Evolutionary conservation across 129 eudicot genomes (phyloP).

Genomic region (Arctium minus): DNA sequence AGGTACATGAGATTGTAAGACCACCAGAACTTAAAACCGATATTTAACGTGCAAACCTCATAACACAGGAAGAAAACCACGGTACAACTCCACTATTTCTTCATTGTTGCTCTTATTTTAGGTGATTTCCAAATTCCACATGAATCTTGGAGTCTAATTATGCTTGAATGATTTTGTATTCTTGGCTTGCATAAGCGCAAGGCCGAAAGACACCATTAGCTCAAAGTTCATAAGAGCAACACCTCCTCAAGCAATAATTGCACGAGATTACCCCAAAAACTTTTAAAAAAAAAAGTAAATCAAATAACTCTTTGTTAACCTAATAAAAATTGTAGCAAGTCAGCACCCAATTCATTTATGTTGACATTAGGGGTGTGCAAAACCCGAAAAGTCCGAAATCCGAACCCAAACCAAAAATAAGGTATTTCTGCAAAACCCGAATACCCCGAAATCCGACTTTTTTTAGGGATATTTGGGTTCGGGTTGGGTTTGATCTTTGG

Average conservation of each 20-base stretch:
- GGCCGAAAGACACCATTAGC: neutral
- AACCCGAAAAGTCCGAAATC: no score
- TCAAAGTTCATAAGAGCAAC: neutral
- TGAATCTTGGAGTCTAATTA: neutral
- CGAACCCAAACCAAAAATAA: no score
- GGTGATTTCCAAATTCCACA: neutral
- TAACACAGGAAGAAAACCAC: neutral
- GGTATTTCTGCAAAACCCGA: no score
- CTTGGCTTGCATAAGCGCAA: neutral
- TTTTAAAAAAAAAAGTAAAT: neutral
- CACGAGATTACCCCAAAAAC: slow-evolving; percentile 6
- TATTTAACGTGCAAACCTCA: neutral
- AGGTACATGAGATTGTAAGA: slow-evolving; percentile 7
- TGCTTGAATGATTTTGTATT: neutral
- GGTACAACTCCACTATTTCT: neutral
- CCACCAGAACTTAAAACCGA: neutral
- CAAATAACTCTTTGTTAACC: slow-evolving; percentile 13
- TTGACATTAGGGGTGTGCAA: neutral
- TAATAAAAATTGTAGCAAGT: neutral
- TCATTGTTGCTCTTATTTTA: neutral
- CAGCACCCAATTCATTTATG: neutral
- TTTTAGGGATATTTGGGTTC: no score
- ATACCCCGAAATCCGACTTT: no score
- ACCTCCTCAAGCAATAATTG: neutral
- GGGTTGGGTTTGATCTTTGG: no score